Evolutionary conservation across 306 rosid species (phyloP), one percentile per base, ranked within the genome.

Genomic region (Vigna mungo): DNA sequence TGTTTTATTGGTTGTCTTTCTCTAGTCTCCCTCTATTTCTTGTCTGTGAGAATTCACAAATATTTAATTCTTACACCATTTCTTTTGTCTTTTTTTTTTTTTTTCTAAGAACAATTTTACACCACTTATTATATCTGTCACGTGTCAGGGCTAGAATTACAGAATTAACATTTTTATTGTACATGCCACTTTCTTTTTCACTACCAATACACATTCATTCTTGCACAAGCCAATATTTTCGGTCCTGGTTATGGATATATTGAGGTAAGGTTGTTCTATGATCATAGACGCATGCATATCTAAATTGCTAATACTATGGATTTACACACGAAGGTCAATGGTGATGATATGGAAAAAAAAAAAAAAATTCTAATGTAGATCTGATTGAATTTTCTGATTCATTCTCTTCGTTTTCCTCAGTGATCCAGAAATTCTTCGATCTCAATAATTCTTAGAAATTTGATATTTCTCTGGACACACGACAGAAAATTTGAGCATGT

Each of bases 191-290:
- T 77, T 48, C 63, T 47, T 37, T 71, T 32, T 37, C 71, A 36
- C 66, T 55, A 60, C 7, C 62, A 77, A 73, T 17, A 25, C 55
- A 34, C 4, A 48, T 56, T 20, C 66, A 64, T 74, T 58, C 49
- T 13, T 51, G 68, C 16, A 51, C 59, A 71, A 52, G 13, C 32
- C 80, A 67, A 36, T 27, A 54, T 41, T 59, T 47, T 78, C 69
- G 70, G 59, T 74, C 72, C 13, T 70, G 63, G 65, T 7, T 43
- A 64, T 62, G 55, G 63, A 62, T 47, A 12, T 56, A 30, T 39
- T 41, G 30, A 74, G 86, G 88, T 82, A 78, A 75, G 34, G 27
- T 79, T 58, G 47, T 67, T 65, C 82, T 64, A 34, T 71, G 82
- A 65, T 81, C 47, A 51, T 81, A 16, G 34, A 69, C 12, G 39